Percentiles rank a stretch among this genome's conserved stretches.
phyloP scores from a whole-genome alignment of 176 grass and related monocot genomes.

The Juncus effusus region DNA sequence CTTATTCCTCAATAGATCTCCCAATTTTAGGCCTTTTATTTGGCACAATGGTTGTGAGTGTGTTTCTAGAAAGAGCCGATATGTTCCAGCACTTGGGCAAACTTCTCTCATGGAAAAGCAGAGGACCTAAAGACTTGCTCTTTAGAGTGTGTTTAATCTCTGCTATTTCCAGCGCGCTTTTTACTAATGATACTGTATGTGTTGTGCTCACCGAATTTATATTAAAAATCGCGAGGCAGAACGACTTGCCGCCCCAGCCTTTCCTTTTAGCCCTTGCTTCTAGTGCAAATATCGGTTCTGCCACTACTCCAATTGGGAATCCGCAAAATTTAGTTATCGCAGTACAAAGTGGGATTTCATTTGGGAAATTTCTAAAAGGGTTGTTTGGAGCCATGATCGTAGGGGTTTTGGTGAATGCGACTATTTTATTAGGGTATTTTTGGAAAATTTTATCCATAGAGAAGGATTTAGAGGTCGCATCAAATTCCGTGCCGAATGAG shows the following conservation, averaged over 20 bases:
- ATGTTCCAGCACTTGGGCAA: slow-evolving; percentile 86
- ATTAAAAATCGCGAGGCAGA: slow-evolving; percentile 86
- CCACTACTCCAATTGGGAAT: slow-evolving; percentile 88
- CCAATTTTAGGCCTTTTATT: slow-evolving; percentile 95
- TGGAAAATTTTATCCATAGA: slow-evolving; percentile 58
- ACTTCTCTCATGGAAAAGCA: slow-evolving; percentile 77
- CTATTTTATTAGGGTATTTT: slow-evolving; percentile 64
- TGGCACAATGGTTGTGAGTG: slow-evolving; percentile 88
- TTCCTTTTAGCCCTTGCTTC: slow-evolving; percentile 87
- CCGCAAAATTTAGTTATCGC: slow-evolving; percentile 98
- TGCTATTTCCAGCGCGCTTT: slow-evolving; percentile 77
- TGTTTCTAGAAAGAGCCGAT: slow-evolving; percentile 92
- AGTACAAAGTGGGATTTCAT: slow-evolving; percentile 67
- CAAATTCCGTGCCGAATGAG: slow-evolving; percentile 10
- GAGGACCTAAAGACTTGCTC: slow-evolving; percentile 80
- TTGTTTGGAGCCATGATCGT: slow-evolving; percentile 81
- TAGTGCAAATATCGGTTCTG: slow-evolving; percentile 87
- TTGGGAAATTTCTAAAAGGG: slow-evolving; percentile 61
- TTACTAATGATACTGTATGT: slow-evolving; percentile 98
- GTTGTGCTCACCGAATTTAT: slow-evolving; percentile 99
- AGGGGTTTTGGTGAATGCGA: slow-evolving; percentile 54
- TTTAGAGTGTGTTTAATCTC: slow-evolving; percentile 85
- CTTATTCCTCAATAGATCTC: slow-evolving; percentile 79
- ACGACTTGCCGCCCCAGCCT: slow-evolving; percentile 87
- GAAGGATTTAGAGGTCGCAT: slow-evolving; percentile 39